phyloP scores from a whole-genome alignment of 805 yeast species.

The Cephaloascus albidus region DNA sequence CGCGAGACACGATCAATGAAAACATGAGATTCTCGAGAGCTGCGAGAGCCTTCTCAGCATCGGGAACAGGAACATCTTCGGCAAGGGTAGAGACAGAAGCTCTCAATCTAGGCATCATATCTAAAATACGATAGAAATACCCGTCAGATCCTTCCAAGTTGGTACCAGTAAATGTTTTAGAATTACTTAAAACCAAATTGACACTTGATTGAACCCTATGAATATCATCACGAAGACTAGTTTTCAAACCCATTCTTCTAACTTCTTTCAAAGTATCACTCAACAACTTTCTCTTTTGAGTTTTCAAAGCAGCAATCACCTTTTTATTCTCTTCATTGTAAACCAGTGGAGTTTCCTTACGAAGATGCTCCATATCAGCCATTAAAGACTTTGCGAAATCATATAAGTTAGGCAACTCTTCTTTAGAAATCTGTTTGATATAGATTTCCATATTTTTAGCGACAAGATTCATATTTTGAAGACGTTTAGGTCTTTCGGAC shows the following conservation, averaged over 20 bases:
- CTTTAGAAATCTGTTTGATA: constrained; percentile 18
- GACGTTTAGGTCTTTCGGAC: constrained; percentile 45
- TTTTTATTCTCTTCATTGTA: constrained; percentile 71
- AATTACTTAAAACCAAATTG: constrained; percentile 48
- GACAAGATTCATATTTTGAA: constrained; percentile 41
- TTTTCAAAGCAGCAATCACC: constrained; percentile 56
- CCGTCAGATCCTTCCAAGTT: constrained; percentile 31
- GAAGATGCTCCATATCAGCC: constrained; percentile 50
- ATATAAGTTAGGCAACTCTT: constrained; percentile 37
- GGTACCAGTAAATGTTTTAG: constrained; percentile 33
- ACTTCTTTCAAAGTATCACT: constrained; percentile 72
- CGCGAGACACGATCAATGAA: constrained; percentile 43
- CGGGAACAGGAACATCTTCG: constrained; percentile 68
- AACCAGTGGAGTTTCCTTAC: constrained; percentile 68
- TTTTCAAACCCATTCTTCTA: constrained; percentile 66
- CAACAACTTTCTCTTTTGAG: constrained; percentile 72
- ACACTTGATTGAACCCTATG: constrained; percentile 52
- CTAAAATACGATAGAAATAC: constrained; percentile 63
- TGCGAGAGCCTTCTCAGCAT: constrained; percentile 69
- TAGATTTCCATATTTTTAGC: constrained; percentile 48
- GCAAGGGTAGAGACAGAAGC: constrained; percentile 49
- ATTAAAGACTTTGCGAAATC: constrained; percentile 46
- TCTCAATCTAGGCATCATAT: constrained; percentile 72
- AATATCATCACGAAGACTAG: constrained; percentile 58
- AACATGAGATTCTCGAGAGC: constrained; percentile 63